These are phyloP conservation scores for Abelmoschus esculentus DNA, from an alignment of 345 rosid genomes.

Conservation along the genomic window DNA sequence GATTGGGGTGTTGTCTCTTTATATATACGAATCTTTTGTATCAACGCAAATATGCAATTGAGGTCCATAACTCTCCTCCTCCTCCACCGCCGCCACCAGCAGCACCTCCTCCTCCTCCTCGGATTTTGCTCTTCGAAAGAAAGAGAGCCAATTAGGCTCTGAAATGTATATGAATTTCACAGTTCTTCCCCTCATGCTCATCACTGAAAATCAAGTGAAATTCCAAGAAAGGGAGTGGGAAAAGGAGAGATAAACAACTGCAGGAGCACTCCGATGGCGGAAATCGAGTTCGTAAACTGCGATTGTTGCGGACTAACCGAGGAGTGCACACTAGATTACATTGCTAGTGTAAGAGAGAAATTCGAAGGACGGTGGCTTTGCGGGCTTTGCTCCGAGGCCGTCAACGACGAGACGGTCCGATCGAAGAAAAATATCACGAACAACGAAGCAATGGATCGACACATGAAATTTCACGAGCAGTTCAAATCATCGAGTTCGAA, in stretches of 20 bases:
- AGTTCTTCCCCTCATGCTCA: not conserved
- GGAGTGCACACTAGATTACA: slow-evolving; percentile 61
- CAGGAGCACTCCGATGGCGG: not conserved
- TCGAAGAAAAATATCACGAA: slow-evolving; percentile 29
- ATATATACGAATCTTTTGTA: too few species aligned
- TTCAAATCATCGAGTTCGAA: slow-evolving; percentile 38
- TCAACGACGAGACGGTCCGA: slow-evolving; percentile 45
- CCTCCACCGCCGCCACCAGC: too few species aligned
- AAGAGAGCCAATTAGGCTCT: slow-evolving; percentile 12
- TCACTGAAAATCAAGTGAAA: slow-evolving; percentile 6
- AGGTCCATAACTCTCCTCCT: too few species aligned
- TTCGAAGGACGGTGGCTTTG: slow-evolving; percentile 66
- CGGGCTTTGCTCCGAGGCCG: slow-evolving; percentile 70
- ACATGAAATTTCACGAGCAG: slow-evolving; percentile 47
- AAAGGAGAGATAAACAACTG: slow-evolving; percentile 18
- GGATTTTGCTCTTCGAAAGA: not conserved
- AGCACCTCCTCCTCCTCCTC: too few species aligned
- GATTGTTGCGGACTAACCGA: slow-evolving; percentile 66
- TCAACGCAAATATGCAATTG: too few species aligned
- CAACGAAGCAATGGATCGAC: slow-evolving; percentile 54
- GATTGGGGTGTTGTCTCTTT: too few species aligned
- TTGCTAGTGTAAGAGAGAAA: slow-evolving; percentile 40
- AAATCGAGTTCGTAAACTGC: slow-evolving; percentile 47
- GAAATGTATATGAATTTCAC: slow-evolving; percentile 16
- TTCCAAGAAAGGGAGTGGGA: slow-evolving; percentile 26